Evolutionary conservation across 2,329 filamentous ascomycete species (phyloP), one percentile per base, ranked within the genome.

Genomic region (Clonostachys chloroleuca): DNA sequence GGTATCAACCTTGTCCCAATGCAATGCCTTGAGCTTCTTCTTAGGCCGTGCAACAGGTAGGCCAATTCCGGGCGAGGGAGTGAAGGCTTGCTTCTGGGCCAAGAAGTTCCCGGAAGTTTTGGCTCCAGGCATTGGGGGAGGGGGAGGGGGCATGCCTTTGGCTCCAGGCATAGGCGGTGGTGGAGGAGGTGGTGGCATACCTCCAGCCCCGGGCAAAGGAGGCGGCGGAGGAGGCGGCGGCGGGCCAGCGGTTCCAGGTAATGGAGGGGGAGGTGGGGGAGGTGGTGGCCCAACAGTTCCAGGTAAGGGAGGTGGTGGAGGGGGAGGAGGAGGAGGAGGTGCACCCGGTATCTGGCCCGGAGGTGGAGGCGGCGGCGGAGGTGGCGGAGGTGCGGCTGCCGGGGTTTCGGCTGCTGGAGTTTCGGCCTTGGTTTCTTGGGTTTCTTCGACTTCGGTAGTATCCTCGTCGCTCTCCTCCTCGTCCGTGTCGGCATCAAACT

Each of bases 21-120:
- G 94, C 56, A 99, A 78, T 49, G 92, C 92, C 82, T 99, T 99
- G 67, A 99, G 89, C 77, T 97, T 99, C 83, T 96, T 97, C 81
- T 96, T 97, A 18, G 94, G 91, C 57, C 92, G 78, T 45, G 91
- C 89, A 51, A 91, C 87, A 35, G 89, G 86, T 58, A 95, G 70
- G 40, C 86, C 83, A 55, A 89, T 75, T 8, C 81, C 79, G 18
- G 68, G 59, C 12, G 82, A 70, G 13, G 39, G 61, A 17, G 73
- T 69, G 51, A 80, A 78, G 48, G 74, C 73, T 34, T 78, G 74
- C 54, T 81, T 75, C 53, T 85, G 80, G 43, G 84, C 78, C 52
- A 96, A 69, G 70, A 87, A 96, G 52, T 89, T 85, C 8, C 89
- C 89, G 47, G 86, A 84, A 52, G 86, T 82, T 30, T 36, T 39